Evolutionary conservation across 148 eudicot genomes (phyloP).

Genomic region (Tetragonia tetragonoides): DNA sequence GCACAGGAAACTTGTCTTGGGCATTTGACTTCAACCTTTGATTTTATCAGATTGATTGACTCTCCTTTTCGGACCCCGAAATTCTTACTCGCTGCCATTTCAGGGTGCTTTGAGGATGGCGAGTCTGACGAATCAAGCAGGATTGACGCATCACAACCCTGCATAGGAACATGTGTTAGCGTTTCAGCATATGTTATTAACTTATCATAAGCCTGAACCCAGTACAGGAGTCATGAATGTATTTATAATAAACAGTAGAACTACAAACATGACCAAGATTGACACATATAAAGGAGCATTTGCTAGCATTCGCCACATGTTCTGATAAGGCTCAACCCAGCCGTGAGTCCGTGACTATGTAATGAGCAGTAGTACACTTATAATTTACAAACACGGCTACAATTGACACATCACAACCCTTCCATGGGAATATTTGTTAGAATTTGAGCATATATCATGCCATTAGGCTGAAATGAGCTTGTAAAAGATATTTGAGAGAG

Average conservation of each 20-base stretch:
- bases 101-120: constrained; percentile 13
- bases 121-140: constrained; percentile 21
- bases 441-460: not conserved
- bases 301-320: not conserved
- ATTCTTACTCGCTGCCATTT: constrained; percentile 30
- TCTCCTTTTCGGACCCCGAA: constrained; percentile 34
- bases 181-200: not conserved
- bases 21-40: constrained; percentile 24
- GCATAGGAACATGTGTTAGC: not conserved
- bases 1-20: constrained; percentile 33
- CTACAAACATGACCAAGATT: no score
- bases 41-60: constrained; percentile 23
- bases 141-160: constrained; percentile 42
- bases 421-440: not conserved
- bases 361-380: no score
- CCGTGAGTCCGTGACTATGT: not conserved
- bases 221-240: not conserved
- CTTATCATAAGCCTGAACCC: not conserved
- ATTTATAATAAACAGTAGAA: not conserved
- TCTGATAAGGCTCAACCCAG: constrained; percentile 2
- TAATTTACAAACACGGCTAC: no score
- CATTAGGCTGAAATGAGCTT: no score
- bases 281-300: not conserved
- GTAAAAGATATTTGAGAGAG: not conserved
- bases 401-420: no score